These are phyloP conservation scores for Cytospora chrysosperma DNA, from an alignment of 2,329 filamentous ascomycete species.

Conservation along the genomic window DNA sequence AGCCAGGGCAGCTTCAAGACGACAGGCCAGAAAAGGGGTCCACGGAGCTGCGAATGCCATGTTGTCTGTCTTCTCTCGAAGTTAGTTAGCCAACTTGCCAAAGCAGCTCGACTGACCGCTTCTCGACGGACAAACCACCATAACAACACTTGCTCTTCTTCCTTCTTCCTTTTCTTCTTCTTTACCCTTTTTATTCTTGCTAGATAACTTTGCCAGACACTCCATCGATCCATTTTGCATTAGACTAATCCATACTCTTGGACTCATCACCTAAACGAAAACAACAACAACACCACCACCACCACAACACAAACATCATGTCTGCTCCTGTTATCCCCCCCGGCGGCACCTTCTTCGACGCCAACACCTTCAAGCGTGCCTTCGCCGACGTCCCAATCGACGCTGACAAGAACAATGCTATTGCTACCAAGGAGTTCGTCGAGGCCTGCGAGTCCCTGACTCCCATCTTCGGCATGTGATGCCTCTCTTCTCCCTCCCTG, in stretches of 20 bases:
- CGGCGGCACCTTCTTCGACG: conserved; percentile 78
- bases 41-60: not conserved
- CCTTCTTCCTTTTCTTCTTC: not conserved
- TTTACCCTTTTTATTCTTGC: not conserved
- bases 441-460: conserved; percentile 85
- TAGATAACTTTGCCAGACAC: not conserved
- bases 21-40: not conserved
- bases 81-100: not conserved
- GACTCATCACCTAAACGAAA: not conserved
- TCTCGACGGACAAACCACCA: not conserved
- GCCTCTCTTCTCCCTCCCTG: not conserved
- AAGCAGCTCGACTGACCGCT: not conserved
- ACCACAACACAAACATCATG: conserved; percentile 50
- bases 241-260: not conserved
- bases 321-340: conserved; percentile 53
- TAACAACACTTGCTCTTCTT: not conserved
- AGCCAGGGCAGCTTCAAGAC: not conserved
- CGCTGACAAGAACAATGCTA: conserved; percentile 69
- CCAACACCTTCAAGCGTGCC: conserved; percentile 68
- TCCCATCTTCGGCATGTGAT: conserved; percentile 73
- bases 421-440: conserved; percentile 84
- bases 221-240: not conserved
- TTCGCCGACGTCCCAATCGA: conserved; percentile 82
- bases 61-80: not conserved
- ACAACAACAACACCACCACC: not conserved